These are phyloP conservation scores for Xylariaceae sp. DNA, from an alignment of 2,329 filamentous ascomycete genomes.

Conservation along the genomic window DNA sequence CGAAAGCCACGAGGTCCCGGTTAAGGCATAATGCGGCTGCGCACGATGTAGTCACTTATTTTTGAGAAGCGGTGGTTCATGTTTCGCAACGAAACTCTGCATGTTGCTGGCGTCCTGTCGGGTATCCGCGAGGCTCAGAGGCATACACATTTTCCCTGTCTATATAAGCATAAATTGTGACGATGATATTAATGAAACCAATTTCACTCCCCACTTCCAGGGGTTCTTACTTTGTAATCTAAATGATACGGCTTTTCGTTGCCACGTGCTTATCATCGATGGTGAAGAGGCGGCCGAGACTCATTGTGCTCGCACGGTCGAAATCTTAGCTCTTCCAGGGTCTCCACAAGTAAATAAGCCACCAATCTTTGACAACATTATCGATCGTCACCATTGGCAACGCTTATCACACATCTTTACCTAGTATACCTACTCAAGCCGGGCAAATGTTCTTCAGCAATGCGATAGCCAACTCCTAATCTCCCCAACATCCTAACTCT, in stretches of 20 bases:
- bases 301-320: constrained; percentile 4
- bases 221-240: too few species aligned
- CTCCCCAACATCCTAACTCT: not conserved
- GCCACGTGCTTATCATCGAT: too few species aligned
- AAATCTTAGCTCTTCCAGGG: not conserved
- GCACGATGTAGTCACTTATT: not conserved
- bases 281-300: not conserved
- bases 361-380: too few species aligned
- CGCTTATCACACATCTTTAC: not conserved
- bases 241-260: too few species aligned
- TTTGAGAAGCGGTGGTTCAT: not conserved
- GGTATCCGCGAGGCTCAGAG: constrained; percentile 2
- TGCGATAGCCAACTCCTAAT: not conserved
- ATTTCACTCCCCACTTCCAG: not conserved
- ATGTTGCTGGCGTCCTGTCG: constrained; percentile 23
- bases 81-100: constrained; percentile 20
- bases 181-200: constrained; percentile 14
- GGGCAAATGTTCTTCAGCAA: not conserved
- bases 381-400: not conserved
- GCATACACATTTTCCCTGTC: not conserved
- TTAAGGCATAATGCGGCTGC: constrained; percentile 31
- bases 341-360: constrained; percentile 9
- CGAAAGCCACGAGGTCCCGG: constrained; percentile 38
- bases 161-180: constrained; percentile 5
- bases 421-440: not conserved